Evolutionary conservation across 2,329 filamentous ascomycete species (phyloP), one percentile per base, ranked within the genome.

Genomic region (Daldinia sp.): DNA sequence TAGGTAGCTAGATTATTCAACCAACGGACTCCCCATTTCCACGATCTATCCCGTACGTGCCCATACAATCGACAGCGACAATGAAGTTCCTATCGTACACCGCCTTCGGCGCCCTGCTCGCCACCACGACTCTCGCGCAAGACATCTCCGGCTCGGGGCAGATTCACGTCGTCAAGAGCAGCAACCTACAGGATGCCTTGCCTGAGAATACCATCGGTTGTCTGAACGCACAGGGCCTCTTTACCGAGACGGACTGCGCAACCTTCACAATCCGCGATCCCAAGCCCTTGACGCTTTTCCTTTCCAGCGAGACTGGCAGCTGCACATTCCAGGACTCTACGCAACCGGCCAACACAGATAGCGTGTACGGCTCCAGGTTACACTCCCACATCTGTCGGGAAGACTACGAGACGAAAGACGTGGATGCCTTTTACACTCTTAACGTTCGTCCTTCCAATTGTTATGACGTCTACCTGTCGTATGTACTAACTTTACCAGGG

Each of bases 321-420:
- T 71, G 68, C 42, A 67, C 51, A 42, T 71, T 71, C 57, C 55
- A 23, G 10, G 68, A 71, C 57, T 18, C 65, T 4, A 60, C 56
- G 0, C 65, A 69, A 53, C 63, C 66, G 18, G 65, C 66, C 28
- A 71, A 71, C 53, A 62, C 60, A 2, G 68, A 71, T 57, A 71
- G 42, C 28, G 20, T n/a, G 35, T 71, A 71, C 37, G 68, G 68
- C 35, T 13, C 60, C 1, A 33, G 54, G 12, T 66, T 66, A 2
- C 68, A 71, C 37, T 59, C 68, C 2, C 67, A 41, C 33, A 53
- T 67, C 33, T 71, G 68, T 28, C 51, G 60, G 2, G 26, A 37
- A 2, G 58, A 56, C 42, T 69, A 62, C 13, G 35, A 13, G 2
- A 53, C 65, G 0, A 48, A 41, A 0, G n/a, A 42, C 5, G 18